Conservation (phyloP, 2,329 filamentous ascomycete species). For the Colletotrichum lini region DNA sequence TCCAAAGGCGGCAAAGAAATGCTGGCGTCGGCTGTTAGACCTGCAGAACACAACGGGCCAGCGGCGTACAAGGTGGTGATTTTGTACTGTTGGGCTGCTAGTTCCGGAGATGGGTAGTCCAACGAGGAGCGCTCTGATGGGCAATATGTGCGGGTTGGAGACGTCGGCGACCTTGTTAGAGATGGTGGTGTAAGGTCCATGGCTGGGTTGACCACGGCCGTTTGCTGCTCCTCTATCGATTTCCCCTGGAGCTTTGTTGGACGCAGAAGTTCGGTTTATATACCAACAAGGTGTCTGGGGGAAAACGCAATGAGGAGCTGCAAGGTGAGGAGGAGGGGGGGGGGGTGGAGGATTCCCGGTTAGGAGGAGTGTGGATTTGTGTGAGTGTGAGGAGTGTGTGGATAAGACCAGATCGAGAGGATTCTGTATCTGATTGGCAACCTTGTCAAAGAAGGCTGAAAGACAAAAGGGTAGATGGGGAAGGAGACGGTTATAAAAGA, state of each 20-base stretch:
- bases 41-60: conserved; percentile 56
- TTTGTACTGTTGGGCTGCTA: conserved; percentile 60
- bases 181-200: conserved; percentile 67
- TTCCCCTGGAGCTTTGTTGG: conserved; percentile 30
- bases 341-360: conserved; percentile 22
- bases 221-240: conserved; percentile 25
- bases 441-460: conserved; percentile 38
- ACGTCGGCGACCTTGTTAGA: conserved; percentile 60
- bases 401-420: conserved; percentile 29
- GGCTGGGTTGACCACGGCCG: conserved; percentile 44
- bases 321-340: background rate
- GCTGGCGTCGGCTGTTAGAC: conserved; percentile 55
- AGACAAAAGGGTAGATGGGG: conserved; percentile 26
- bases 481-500: conserved; percentile 30
- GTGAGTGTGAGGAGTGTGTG: conserved; percentile 39
- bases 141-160: conserved; percentile 61
- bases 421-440: conserved; percentile 35
- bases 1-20: conserved; percentile 56
- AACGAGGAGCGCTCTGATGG: conserved; percentile 57
- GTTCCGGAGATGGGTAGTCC: conserved; percentile 62
- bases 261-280: conserved; percentile 36
- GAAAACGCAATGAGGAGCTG: conserved; percentile 24
- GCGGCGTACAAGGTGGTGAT: conserved; percentile 58
- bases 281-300: conserved; percentile 34
- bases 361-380: conserved; percentile 25